phyloP scores from a whole-genome alignment of 2,329 filamentous ascomycete species.

The Fusarium sterilihyphosum region DNA sequence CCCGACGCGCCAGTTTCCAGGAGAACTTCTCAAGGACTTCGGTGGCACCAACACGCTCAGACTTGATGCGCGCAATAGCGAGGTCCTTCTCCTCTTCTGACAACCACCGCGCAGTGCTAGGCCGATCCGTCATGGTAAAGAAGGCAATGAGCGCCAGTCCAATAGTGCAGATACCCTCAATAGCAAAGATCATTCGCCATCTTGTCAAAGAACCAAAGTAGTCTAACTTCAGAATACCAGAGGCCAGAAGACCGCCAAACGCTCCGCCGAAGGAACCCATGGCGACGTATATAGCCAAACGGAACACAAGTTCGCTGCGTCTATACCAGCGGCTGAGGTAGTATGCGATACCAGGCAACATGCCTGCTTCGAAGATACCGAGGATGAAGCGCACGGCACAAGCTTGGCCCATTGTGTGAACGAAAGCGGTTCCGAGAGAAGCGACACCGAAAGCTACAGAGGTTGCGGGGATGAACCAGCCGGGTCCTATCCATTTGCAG shows the following conservation, averaged over 20 bases:
- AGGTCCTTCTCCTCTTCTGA: conserved; percentile 69
- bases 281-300: conserved; percentile 10
- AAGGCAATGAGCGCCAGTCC: not conserved
- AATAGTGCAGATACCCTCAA: conserved; percentile 61
- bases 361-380: conserved; percentile 70
- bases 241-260: not conserved
- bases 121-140: conserved; percentile 71
- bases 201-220: not conserved
- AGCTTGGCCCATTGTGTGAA: conserved; percentile 19
- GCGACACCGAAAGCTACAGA: conserved; percentile 51
- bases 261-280: conserved; percentile 22
- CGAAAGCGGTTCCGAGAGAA: conserved; percentile 11
- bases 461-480: conserved; percentile 68
- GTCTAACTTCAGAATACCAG: conserved; percentile 5
- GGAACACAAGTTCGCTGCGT: conserved; percentile 42
- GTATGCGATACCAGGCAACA: conserved; percentile 72
- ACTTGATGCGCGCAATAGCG: conserved; percentile 66
- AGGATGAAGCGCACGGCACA: conserved; percentile 67
- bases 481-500: conserved; percentile 71
- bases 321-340: conserved; percentile 72
- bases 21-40: conserved; percentile 43
- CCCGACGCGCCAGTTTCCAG: conserved; percentile 14
- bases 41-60: conserved; percentile 69
- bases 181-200: conserved; percentile 57
- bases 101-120: conserved; percentile 71